Evolutionary conservation across 257 asterid species (phyloP).

Genomic region (Nicotiana obtusifolia): DNA sequence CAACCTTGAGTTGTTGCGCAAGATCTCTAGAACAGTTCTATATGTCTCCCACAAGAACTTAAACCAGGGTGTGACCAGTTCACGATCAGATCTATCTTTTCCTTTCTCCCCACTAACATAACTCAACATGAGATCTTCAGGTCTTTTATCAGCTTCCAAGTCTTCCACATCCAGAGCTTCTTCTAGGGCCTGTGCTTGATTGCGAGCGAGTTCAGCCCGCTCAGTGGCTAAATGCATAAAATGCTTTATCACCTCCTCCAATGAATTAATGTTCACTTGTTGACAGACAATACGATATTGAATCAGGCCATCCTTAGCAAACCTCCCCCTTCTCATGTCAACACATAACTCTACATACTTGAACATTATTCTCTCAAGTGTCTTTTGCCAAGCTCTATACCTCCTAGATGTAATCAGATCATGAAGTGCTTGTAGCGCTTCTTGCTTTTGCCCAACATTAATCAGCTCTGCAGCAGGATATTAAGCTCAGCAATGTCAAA

Average conservation of each 20-base stretch:
- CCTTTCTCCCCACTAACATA: conserved; percentile 39
- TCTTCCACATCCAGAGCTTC: conserved; percentile 43
- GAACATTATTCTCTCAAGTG: conserved; percentile 34
- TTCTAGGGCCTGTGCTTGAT: conserved; percentile 34
- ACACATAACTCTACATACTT: conserved; percentile 40
- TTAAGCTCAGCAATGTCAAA: background rate
- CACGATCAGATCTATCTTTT: conserved; percentile 41
- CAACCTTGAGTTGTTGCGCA: conserved; percentile 32
- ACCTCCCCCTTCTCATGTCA: conserved; percentile 34
- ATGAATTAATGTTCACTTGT: conserved; percentile 32
- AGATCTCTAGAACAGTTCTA: conserved; percentile 35
- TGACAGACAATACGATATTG: conserved; percentile 35
- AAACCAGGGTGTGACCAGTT: conserved; percentile 36
- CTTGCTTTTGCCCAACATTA: conserved; percentile 40
- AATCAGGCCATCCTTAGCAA: conserved; percentile 35
- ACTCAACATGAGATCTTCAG: conserved; percentile 43
- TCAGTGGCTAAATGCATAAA: conserved; percentile 34
- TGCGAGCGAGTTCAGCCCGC: conserved; percentile 32
- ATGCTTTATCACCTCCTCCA: conserved; percentile 41
- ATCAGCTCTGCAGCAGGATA: conserved; percentile 25
- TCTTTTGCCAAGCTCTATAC: conserved; percentile 40
- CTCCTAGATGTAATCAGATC: conserved; percentile 33
- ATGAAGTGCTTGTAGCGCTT: conserved; percentile 36
- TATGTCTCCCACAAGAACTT: conserved; percentile 40
- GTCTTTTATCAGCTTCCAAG: conserved; percentile 38